Conservation (phyloP, 2,329 filamentous ascomycete genomes). For the Fusarium sp. region DNA sequence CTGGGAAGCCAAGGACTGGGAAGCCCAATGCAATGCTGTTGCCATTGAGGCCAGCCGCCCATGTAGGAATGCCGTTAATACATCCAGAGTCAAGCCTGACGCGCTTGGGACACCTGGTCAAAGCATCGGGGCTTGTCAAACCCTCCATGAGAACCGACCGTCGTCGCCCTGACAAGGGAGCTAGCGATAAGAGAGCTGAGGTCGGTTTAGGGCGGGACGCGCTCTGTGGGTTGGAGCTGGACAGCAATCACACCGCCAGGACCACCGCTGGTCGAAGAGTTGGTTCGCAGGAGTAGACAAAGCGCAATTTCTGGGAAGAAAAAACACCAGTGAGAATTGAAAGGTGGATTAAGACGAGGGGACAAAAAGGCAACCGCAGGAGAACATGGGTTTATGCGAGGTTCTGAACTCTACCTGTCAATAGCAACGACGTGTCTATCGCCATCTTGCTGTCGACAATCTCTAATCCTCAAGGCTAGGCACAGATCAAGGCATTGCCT, state of each 20-base stretch:
- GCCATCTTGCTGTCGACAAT: background rate
- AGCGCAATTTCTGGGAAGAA: background rate
- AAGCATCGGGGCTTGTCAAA: background rate
- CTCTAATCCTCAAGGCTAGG: background rate
- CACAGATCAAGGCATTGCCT: background rate
- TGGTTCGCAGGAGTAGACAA: background rate
- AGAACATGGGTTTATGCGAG: background rate
- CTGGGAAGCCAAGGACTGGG: background rate
- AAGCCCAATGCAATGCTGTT: background rate
- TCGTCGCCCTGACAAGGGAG: background rate
- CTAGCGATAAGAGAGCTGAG: background rate
- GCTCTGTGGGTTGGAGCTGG: background rate
- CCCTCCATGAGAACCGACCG: background rate
- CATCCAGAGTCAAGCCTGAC: background rate
- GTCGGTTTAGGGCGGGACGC: background rate
- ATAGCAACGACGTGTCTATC: background rate
- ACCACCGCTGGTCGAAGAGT: background rate
- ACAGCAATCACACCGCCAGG: background rate
- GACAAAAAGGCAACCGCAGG: background rate
- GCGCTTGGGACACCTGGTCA: background rate
- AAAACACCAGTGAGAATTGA: background rate
- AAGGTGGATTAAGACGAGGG: background rate
- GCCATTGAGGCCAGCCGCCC: background rate
- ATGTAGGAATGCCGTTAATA: background rate
- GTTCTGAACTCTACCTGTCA: background rate